Evolutionary conservation across 2,329 filamentous ascomycete species (phyloP).

Genomic region (Coniochaeta sp.): DNA sequence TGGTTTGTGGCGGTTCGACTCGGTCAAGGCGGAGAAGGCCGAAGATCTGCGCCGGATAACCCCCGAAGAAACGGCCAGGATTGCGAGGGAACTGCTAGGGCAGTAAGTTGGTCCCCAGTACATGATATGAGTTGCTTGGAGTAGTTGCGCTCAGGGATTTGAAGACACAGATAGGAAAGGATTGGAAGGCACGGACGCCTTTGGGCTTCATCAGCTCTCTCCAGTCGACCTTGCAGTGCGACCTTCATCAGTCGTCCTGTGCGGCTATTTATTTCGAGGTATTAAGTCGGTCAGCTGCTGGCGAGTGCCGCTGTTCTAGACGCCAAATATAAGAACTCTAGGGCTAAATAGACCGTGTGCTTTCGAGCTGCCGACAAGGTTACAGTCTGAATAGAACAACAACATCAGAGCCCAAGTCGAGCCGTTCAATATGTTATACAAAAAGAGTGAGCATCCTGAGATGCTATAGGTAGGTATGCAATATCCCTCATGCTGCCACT

Average conservation of each 20-base stretch:
- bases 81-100: constrained; percentile 25
- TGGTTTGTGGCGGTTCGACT: constrained; percentile 52
- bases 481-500: background rate
- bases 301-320: background rate
- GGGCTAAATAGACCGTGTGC: background rate
- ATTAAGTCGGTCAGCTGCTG: background rate
- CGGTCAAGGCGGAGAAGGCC: constrained; percentile 34
- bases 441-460: background rate
- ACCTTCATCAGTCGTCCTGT: background rate
- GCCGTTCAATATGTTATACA: background rate
- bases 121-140: constrained; percentile 5
- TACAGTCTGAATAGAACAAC: background rate
- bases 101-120: constrained; percentile 15
- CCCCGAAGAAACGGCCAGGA: constrained; percentile 24
- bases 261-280: background rate
- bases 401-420: background rate
- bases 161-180: background rate
- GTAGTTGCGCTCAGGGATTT: background rate
- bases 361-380: background rate
- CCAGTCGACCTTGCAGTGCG: background rate
- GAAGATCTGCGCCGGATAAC: constrained; percentile 19
- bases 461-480: background rate
- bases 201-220: background rate
- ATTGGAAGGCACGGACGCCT: background rate
- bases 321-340: background rate